A percentile compares a stretch with the other conserved stretches of the same genome.
Evolutionary conservation across 2,329 filamentous ascomycete species (phyloP).

Genomic region (Rhinocladiella mackenziei): DNA sequence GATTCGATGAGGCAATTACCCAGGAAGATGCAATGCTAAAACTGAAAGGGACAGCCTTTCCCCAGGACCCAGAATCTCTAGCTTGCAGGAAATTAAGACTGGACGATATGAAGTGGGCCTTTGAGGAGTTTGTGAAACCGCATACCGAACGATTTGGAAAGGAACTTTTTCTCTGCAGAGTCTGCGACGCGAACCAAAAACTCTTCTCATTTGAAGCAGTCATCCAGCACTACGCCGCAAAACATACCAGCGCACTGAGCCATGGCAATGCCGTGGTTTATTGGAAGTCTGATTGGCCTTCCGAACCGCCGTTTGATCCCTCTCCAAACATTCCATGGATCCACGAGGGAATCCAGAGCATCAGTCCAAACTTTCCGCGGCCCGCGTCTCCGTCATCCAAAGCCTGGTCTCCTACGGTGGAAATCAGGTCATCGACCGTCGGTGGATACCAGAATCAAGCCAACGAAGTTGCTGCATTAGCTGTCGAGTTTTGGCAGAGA

Average conservation of each 20-base stretch:
- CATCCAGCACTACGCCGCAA: constrained; percentile 78
- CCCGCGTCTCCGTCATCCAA: too few relatives aligned
- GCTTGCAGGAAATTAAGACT: constrained; percentile 58
- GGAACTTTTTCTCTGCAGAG: constrained; percentile 72
- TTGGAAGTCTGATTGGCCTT: constrained; percentile 79
- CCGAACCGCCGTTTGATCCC: constrained; percentile 66
- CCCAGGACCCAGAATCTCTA: constrained; percentile 50
- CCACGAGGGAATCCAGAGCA: constrained; percentile 6
- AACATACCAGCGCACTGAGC: constrained; percentile 69
- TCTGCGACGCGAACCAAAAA: constrained; percentile 61
- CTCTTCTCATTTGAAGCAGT: constrained; percentile 73
- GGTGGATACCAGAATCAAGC: constrained; percentile 40
- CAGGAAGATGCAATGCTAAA: constrained; percentile 52
- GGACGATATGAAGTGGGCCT: constrained; percentile 84
- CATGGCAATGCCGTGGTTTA: constrained; percentile 68
- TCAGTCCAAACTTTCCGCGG: too few relatives aligned
- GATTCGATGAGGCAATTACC: constrained; percentile 61
- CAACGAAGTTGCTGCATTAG: constrained; percentile 52
- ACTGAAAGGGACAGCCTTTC: constrained; percentile 36
- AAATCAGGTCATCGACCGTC: neutral
- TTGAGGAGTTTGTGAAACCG: constrained; percentile 70
- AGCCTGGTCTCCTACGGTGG: constrained; percentile 1
- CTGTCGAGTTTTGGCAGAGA: constrained; percentile 60
- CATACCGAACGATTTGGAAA: constrained; percentile 62
- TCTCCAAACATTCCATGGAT: constrained; percentile 45